phyloP scores from a whole-genome alignment of 495 filamentous ascomycete genomes.

The Chlorociboria aeruginascens region DNA sequence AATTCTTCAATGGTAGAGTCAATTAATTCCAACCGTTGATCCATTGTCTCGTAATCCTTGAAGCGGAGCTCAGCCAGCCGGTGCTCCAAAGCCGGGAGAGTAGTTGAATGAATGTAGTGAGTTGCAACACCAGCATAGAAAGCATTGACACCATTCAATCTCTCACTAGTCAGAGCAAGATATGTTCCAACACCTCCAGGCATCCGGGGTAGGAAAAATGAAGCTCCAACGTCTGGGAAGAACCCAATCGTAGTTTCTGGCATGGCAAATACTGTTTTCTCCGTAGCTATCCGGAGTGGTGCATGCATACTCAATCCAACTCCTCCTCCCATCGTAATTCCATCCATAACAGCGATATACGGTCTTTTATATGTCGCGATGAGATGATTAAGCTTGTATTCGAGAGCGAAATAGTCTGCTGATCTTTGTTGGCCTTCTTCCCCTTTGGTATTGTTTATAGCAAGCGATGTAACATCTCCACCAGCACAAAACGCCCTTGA shows the following conservation, averaged over 20 bases:
- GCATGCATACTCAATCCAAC: conserved; percentile 91
- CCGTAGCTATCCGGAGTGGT: conserved; percentile 91
- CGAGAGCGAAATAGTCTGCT: conserved; percentile 74
- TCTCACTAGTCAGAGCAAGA: conserved; percentile 76
- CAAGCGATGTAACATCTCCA: conserved; percentile 75
- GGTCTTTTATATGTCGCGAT: conserved; percentile 94
- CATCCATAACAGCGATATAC: conserved; percentile 92
- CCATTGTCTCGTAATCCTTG: conserved; percentile 52
- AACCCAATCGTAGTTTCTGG: conserved; percentile 96
- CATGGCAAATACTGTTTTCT: conserved; percentile 93
- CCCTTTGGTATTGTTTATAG: conserved; percentile 55
- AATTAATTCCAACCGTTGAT: conserved; percentile 54
- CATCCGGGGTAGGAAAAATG: conserved; percentile 87
- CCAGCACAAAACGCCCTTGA: conserved; percentile 82
- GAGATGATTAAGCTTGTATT: conserved; percentile 89
- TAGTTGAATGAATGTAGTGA: conserved; percentile 86
- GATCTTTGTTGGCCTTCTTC: conserved; percentile 54
- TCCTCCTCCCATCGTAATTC: conserved; percentile 95
- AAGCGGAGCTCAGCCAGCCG: conserved; percentile 85
- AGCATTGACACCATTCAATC: conserved; percentile 66
- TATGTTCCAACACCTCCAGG: conserved; percentile 78
- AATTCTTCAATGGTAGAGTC: conserved; percentile 87
- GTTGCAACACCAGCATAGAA: conserved; percentile 82
- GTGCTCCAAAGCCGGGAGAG: conserved; percentile 63
- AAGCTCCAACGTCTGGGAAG: conserved; percentile 93